These are phyloP conservation scores for Corrigiola litoralis DNA, from an alignment of 179 eudicot species.

Conservation along the genomic window DNA sequence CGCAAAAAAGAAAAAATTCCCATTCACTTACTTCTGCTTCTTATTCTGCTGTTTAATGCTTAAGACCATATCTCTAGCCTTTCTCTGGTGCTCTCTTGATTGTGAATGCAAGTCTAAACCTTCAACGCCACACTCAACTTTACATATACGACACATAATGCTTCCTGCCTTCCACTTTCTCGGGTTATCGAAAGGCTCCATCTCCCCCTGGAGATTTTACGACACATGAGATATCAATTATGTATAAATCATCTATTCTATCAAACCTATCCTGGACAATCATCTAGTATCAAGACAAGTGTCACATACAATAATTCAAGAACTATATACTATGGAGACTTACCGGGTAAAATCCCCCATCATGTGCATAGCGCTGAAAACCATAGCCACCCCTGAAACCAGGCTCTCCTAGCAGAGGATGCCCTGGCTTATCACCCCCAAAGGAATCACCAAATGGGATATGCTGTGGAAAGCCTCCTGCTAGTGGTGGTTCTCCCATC, in stretches of 20 bases:
- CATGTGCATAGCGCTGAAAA: conserved; percentile 34
- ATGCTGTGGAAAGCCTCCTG: conserved; percentile 50
- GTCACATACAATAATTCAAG: not conserved
- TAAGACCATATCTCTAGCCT: conserved; percentile 78
- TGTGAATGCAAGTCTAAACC: conserved; percentile 92
- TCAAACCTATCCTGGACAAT: not conserved
- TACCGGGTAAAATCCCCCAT: conserved; percentile 60
- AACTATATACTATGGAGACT: conserved; percentile 23
- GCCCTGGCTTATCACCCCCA: conserved; percentile 48
- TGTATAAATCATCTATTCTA: not conserved
- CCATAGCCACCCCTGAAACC: conserved; percentile 60
- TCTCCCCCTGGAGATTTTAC: conserved; percentile 42
- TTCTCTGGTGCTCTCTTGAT: conserved; percentile 83
- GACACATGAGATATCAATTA: conserved; percentile 3
- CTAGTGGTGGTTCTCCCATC: conserved; percentile 48
- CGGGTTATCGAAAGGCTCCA: conserved; percentile 59
- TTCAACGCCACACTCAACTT: conserved; percentile 90
- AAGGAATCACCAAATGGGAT: conserved; percentile 50
- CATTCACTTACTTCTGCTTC: conserved; percentile 61
- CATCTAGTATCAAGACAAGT: not conserved
- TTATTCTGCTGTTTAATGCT: conserved; percentile 72
- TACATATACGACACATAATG: conserved; percentile 90
- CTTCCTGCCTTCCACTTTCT: conserved; percentile 62
- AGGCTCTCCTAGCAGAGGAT: conserved; percentile 64
- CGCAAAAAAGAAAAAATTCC: not conserved